Conservation (phyloP, 169 alveolate species). For the Perkinsus olseni region DNA sequence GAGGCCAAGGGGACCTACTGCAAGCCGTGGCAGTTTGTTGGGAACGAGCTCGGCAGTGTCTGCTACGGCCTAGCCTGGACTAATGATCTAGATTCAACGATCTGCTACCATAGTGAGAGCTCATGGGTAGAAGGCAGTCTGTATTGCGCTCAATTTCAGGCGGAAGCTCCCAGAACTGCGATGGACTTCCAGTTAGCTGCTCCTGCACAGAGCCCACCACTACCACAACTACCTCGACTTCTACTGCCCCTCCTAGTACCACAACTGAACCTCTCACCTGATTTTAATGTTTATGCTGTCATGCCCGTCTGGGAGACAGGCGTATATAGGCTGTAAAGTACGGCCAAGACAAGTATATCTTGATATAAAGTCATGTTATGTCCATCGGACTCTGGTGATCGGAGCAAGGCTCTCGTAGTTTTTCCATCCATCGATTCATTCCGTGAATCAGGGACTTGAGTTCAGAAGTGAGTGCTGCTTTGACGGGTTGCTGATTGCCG, state of each 20-base stretch:
- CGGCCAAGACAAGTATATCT: no score
- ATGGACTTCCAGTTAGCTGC: not conserved
- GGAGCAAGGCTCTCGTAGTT: no score
- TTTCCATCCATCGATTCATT: no score
- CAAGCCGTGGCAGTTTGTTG: not conserved
- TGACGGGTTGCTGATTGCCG: no score
- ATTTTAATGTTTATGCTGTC: no score
- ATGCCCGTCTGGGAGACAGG: no score
- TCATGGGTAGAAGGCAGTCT: not conserved
- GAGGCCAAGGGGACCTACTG: not conserved
- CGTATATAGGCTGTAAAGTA: no score
- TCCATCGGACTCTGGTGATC: no score
- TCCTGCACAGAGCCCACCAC: not conserved
- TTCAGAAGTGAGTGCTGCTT: no score
- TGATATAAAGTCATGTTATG: no score
- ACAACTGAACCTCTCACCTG: not conserved
- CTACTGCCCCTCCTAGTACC: not conserved
- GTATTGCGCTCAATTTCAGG: not conserved
- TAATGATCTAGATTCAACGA: not conserved
- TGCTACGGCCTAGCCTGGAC: not conserved
- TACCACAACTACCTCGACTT: not conserved
- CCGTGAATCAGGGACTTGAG: no score
- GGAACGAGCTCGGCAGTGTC: not conserved
- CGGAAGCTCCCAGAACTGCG: not conserved
- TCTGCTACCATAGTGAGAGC: not conserved